These are phyloP conservation scores for Linderniella brevidens DNA, from an alignment of 257 asterid genomes.

Conservation along the genomic window DNA sequence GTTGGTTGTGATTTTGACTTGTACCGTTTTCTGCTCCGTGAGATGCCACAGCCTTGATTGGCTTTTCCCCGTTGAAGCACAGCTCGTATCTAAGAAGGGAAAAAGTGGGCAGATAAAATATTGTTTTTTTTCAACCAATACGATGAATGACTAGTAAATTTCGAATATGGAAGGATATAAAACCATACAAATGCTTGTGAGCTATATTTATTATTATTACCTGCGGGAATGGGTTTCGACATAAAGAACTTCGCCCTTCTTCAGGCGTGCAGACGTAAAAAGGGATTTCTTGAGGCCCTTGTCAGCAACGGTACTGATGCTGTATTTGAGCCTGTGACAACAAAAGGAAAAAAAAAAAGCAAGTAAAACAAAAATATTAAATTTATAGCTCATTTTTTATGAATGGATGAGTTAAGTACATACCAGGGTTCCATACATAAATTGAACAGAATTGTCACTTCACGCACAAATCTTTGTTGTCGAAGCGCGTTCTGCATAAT, in stretches of 20 bases:
- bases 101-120: no score
- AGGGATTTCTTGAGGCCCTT: slow-evolving; percentile 72
- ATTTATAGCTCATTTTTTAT: no score
- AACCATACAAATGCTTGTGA: no score
- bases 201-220: no score
- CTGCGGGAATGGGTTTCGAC: slow-evolving; percentile 74
- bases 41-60: slow-evolving; percentile 27
- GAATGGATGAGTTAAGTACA: no score
- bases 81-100: slow-evolving; percentile 82
- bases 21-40: slow-evolving; percentile 48
- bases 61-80: slow-evolving; percentile 65
- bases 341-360: no score
- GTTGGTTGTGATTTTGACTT: slow-evolving; percentile 24
- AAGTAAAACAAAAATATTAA: no score
- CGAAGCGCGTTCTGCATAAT: slow-evolving; percentile 64
- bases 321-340: slow-evolving; percentile 70
- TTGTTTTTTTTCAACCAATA: no score
- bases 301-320: slow-evolving; percentile 91
- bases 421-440: slow-evolving; percentile 98
- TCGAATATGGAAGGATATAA: no score
- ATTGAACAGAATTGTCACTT: slow-evolving; percentile 80
- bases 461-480: slow-evolving; percentile 86
- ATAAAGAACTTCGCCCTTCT: slow-evolving; percentile 87
- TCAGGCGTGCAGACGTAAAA: slow-evolving; percentile 85
- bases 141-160: no score